Evolutionary conservation across 371 early-diverging fungal genomes (phyloP), one percentile per base, ranked within the genome.

Genomic region (Basidiobolus meristosporus): DNA sequence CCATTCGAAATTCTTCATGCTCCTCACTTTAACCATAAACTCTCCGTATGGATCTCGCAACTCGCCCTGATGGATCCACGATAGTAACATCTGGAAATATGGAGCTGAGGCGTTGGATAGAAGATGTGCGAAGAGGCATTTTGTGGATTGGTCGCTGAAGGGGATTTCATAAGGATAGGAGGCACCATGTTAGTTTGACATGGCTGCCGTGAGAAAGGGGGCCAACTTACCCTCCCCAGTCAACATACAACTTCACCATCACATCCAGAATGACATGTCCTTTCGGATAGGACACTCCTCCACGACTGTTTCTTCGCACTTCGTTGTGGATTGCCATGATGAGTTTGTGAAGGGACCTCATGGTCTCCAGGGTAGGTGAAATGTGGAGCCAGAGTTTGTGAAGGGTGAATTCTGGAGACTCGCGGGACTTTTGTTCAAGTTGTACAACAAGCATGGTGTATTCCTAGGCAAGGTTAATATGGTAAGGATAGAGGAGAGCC

Each of bases 381-480:
- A 90, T 57, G 51, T 88, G 80, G 45, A 73, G 83, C 88, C 86
- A 86, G 5, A 92, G 56, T 50, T 82, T 79, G 42, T 90, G 92
- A 12, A 92, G 53, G 1, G 89, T 80, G 48, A 93, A 91, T 10
- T n/a, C n/a, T n/a, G 63, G 57, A 1, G 69, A 63, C 1, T 77
- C 63, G 35, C 79, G 72, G 33, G 77, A 76, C 39, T 82, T 77
- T 41, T 78, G 78, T 47, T 96, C 96, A 1, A 91, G 59, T 49
- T 90, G 90, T 11, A 83, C 83, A 14, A 96, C 65, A 28, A 90
- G 57, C 1, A 77, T 53, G n/a, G 73, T 48, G 41, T 84, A 91
- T 37, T 90, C 90, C 69, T 82, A 50, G 14, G 26, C 19, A 28
- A 28, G 4, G 35, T 18, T n/a, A n/a, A n/a, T n/a, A n/a, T n/a